Percentiles rank a stretch among this genome's conserved stretches.
Evolutionary conservation across 1,284 basidiomycete genomes (phyloP).

Genomic region (Boletus subluridellus): DNA sequence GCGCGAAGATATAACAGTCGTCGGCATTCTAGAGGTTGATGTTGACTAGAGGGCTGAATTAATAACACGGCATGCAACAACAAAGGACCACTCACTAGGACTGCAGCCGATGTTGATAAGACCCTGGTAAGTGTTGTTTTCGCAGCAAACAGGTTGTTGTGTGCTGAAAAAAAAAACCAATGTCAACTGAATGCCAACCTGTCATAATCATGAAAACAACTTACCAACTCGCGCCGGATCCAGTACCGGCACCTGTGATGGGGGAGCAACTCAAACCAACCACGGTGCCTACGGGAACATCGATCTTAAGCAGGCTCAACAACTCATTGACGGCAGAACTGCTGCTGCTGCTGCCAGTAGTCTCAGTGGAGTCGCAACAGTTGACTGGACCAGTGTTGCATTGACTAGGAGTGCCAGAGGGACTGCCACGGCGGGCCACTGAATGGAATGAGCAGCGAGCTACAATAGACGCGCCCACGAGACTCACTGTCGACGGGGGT

Average conservation of each 20-base stretch:
- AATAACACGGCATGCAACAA: neutral
- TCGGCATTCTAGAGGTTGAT: conserved; percentile 18
- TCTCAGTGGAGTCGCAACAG: conserved; percentile 39
- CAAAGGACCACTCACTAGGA: conserved; percentile 37
- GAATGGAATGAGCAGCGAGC: neutral
- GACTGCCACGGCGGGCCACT: conserved; percentile 30
- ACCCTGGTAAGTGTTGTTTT: conserved; percentile 39
- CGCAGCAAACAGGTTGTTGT: conserved; percentile 45
- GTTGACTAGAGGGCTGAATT: conserved; percentile 31
- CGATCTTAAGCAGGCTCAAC: neutral
- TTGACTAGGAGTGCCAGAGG: conserved; percentile 29
- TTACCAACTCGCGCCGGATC: conserved; percentile 38
- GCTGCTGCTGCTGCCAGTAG: conserved; percentile 2
- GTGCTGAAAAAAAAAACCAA: conserved; percentile 27
- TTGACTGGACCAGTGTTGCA: conserved; percentile 41
- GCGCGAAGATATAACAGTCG: neutral
- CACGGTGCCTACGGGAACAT: neutral
- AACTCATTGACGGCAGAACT: neutral
- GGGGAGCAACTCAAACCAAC: conserved; percentile 41
- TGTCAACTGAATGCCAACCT: neutral
- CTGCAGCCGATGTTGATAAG: conserved; percentile 44
- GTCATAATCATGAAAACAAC: neutral
- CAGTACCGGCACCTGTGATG: conserved; percentile 28
- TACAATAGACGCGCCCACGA: neutral
- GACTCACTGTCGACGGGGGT: conserved; percentile 21